These are phyloP conservation scores for Bjerkandera adusta DNA, from an alignment of 1,284 basidiomycete species.

Conservation along the genomic window DNA sequence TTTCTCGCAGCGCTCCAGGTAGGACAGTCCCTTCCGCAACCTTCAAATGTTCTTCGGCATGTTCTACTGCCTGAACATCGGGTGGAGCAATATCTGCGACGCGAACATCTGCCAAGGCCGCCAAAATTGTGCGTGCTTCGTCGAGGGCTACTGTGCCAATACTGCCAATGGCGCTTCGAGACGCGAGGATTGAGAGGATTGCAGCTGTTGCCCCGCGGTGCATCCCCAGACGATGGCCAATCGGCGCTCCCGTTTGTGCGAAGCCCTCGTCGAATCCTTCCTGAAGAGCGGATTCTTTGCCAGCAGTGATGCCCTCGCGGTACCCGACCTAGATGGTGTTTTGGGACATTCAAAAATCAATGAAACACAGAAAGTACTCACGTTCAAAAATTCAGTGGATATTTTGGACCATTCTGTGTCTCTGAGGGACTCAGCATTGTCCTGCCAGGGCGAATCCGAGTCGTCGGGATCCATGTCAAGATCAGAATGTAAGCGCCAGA, in stretches of 20 bases:
- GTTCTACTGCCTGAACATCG: conserved; percentile 70
- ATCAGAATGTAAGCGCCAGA: too few relatives aligned
- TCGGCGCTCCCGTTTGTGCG: conserved; percentile 62
- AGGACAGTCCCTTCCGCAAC: conserved; percentile 20
- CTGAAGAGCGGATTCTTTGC: conserved; percentile 79
- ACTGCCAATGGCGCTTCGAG: conserved; percentile 12
- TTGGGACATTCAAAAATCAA: neutral
- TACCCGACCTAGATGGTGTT: conserved; percentile 67
- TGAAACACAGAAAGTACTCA: conserved; percentile 31
- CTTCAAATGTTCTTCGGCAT: conserved; percentile 62
- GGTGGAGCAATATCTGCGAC: conserved; percentile 66
- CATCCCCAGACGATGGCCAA: conserved; percentile 72
- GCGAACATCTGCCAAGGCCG: conserved; percentile 51
- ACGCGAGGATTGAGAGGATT: conserved; percentile 49
- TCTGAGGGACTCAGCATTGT: conserved; percentile 32
- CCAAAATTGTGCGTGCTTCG: conserved; percentile 53
- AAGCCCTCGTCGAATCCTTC: conserved; percentile 84
- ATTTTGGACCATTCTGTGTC: conserved; percentile 65
- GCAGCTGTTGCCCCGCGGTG: conserved; percentile 68
- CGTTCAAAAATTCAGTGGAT: conserved; percentile 66
- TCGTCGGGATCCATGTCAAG: conserved; percentile 38
- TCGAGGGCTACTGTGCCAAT: conserved; percentile 3
- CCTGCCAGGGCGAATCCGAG: conserved; percentile 58
- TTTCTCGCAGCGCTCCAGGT: conserved; percentile 43
- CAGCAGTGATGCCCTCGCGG: conserved; percentile 82